Conservation (phyloP, 2,329 filamentous ascomycete species). For the Fusarium sp. region DNA sequence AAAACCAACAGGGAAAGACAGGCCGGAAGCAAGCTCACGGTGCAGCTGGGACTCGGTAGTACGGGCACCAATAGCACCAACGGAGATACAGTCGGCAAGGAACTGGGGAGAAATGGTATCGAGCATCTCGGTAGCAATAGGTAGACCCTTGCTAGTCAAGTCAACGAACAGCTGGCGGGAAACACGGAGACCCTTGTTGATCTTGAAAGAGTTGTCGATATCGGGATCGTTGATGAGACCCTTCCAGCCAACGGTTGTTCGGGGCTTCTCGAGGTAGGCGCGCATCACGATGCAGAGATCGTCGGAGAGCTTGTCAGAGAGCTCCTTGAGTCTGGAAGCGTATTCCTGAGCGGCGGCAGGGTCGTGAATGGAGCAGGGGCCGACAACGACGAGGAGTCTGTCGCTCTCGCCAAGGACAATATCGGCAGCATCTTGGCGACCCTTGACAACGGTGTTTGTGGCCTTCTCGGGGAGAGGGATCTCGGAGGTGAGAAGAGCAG, state of each 20-base stretch:
- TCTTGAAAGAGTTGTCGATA: slow-evolving; percentile 96
- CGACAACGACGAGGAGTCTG: slow-evolving; percentile 92
- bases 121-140: slow-evolving; percentile 97
- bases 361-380: slow-evolving; percentile 97
- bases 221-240: slow-evolving; percentile 99
- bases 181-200: slow-evolving; percentile 96
- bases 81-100: slow-evolving; percentile 92
- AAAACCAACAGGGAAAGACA: slow-evolving; percentile 98
- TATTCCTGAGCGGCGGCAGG: slow-evolving; percentile 90
- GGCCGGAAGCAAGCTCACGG: slow-evolving; percentile 91
- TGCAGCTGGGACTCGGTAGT: slow-evolving; percentile 98
- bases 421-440: slow-evolving; percentile 73
- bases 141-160: slow-evolving; percentile 86
- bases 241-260: slow-evolving; percentile 99
- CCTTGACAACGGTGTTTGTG: slow-evolving; percentile 75
- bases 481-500: slow-evolving; percentile 86
- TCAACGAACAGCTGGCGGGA: slow-evolving; percentile 95
- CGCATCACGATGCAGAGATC: slow-evolving; percentile 97
- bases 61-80: slow-evolving; percentile 93
- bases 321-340: slow-evolving; percentile 77
- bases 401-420: slow-evolving; percentile 84
- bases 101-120: slow-evolving; percentile 99
- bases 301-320: slow-evolving; percentile 81
- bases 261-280: slow-evolving; percentile 98
- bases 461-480: slow-evolving; percentile 76